phyloP scores from a whole-genome alignment of 768 basidiomycete species.

The Tephrocybe sp. region DNA sequence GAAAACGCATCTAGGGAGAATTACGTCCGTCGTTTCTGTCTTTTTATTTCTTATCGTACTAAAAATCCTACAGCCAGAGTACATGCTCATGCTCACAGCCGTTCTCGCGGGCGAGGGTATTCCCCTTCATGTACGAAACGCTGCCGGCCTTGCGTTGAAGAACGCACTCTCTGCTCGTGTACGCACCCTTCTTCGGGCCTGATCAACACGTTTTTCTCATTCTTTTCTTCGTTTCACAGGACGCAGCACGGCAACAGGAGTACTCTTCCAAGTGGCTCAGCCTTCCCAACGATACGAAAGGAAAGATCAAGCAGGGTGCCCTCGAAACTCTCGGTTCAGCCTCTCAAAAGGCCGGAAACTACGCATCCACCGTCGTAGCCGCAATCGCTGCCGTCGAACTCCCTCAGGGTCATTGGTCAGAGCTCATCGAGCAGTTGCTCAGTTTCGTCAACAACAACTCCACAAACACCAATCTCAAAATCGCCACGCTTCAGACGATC shows the following conservation, averaged over 20 bases:
- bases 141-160: conserved; percentile 96
- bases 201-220: conserved; percentile 13
- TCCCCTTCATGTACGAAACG: conserved; percentile 77
- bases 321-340: conserved; percentile 80
- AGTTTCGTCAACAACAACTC: conserved; percentile 83
- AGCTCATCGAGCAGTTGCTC: conserved; percentile 85
- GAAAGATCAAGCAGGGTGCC: conserved; percentile 85
- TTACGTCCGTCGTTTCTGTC: conserved; percentile 62
- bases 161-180: conserved; percentile 91
- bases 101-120: conserved; percentile 79
- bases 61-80: conserved; percentile 66
- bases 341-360: conserved; percentile 69
- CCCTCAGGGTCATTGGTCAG: conserved; percentile 83
- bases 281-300: conserved; percentile 63
- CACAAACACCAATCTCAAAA: conserved; percentile 68
- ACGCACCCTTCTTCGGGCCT: conserved; percentile 30
- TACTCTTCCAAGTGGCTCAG: conserved; percentile 79
- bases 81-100: conserved; percentile 86
- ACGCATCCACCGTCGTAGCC: conserved; percentile 91
- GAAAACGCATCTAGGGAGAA: conserved; percentile 84
- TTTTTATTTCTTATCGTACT: conserved; percentile 16
- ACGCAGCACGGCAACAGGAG: conserved; percentile 68
- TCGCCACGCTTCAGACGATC: conserved; percentile 91
- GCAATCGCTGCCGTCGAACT: conserved; percentile 95
- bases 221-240: conserved; percentile 43